A percentile compares a stretch with the other conserved stretches of the same genome.
Evolutionary conservation across 1,284 basidiomycete species (phyloP).

Genomic region (Cutaneotrichosporon mucoides): DNA sequence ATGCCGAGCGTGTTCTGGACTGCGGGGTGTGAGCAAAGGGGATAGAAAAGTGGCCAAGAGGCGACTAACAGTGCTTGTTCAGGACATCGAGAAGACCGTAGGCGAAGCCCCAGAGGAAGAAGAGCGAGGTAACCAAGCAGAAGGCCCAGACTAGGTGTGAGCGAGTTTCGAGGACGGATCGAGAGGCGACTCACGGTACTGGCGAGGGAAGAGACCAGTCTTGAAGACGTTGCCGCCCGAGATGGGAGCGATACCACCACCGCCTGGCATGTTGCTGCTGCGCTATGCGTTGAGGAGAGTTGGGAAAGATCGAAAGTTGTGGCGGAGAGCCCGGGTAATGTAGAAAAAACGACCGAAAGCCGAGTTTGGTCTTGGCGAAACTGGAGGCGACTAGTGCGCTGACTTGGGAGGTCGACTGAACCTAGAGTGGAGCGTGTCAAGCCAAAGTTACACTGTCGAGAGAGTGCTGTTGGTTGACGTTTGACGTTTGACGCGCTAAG

Average conservation of each 20-base stretch:
- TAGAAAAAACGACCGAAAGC: too few species aligned
- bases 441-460: too few species aligned
- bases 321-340: too few species aligned
- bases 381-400: too few species aligned
- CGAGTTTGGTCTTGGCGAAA: too few species aligned
- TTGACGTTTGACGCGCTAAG: too few species aligned
- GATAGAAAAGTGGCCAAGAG: too few species aligned
- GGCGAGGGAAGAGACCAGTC: constrained; percentile 13
- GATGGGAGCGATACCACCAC: constrained; percentile 8
- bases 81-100: constrained; percentile 75
- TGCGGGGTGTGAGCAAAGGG: constrained; percentile 44
- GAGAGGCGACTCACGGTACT: constrained; percentile 9
- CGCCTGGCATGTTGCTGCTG: not conserved
- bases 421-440: too few species aligned
- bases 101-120: constrained; percentile 66
- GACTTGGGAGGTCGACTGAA: too few species aligned
- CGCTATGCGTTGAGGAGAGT: too few species aligned
- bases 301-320: too few species aligned
- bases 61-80: constrained; percentile 53
- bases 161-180: not conserved
- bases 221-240: constrained; percentile 11
- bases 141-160: constrained; percentile 54
- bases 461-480: too few species aligned
- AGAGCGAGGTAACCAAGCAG: constrained; percentile 68
- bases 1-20: constrained; percentile 74